Percentiles rank a stretch among this genome's conserved stretches.
Conservation (phyloP, 2,329 filamentous ascomycete genomes). For the Sporothrix schenckii region DNA sequence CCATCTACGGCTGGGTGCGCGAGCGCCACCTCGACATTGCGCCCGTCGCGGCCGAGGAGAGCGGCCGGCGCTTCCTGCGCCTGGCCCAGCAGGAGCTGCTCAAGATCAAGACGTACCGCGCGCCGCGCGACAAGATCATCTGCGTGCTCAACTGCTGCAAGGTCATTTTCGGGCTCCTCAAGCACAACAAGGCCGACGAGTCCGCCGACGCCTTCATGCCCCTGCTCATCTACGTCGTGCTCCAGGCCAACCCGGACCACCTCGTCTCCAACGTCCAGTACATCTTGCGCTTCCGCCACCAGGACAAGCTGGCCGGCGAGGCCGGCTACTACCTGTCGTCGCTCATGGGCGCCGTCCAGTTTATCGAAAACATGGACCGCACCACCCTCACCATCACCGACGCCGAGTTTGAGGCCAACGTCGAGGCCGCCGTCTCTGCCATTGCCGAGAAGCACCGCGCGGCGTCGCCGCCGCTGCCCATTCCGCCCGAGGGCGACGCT, state of each 20-base stretch:
- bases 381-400: conserved; percentile 92
- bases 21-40: conserved; percentile 94
- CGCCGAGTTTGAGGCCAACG: conserved; percentile 92
- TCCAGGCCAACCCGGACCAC: conserved; percentile 93
- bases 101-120: conserved; percentile 95
- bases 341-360: conserved; percentile 91
- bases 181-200: conserved; percentile 89
- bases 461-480: conserved; percentile 50
- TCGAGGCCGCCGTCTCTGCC: conserved; percentile 93
- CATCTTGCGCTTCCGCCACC: conserved; percentile 93
- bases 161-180: conserved; percentile 93
- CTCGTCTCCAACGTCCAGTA: conserved; percentile 98
- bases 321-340: conserved; percentile 98
- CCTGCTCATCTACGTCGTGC: conserved; percentile 90
- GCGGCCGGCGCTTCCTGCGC: conserved; percentile 82
- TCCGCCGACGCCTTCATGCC: conserved; percentile 97
- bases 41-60: conserved; percentile 71
- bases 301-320: conserved; percentile 96
- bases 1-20: conserved; percentile 92
- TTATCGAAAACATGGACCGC: conserved; percentile 93
- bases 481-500: conserved; percentile 39
- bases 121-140: conserved; percentile 97
- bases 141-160: conserved; percentile 99
- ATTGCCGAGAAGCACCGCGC: conserved; percentile 86
- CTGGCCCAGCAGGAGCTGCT: conserved; percentile 91